Base-by-base conservation (phyloP, 2,329 filamentous ascomycete species). In the Alternaria sp. region DNA sequence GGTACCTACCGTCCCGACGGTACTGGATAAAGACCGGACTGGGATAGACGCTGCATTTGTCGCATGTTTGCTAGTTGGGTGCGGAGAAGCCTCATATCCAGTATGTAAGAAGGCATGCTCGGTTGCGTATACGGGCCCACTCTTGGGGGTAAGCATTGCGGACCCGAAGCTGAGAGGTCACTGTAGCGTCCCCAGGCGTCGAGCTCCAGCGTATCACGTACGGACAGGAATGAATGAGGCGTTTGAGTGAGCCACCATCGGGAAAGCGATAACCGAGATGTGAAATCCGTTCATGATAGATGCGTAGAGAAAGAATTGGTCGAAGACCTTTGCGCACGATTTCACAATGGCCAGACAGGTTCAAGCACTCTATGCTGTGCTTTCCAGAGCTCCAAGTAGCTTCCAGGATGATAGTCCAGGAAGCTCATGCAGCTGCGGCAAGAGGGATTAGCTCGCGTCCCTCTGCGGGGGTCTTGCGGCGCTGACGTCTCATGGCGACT, bases 11-110 rank as follows among this genome's bases (percentile, higher is more conserved):
- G 67, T 36, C 40, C 47, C 52, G 59, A 59, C 60, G 74, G 74
- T 47, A 61, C 56, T 60, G 67, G 62, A 61, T 64, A 63, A 65
- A 72, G 61, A 57, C 50, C 26, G 32, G 32, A 63, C 64, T 68
- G 67, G 70, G 70, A 66, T 72, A 58, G 59, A 69, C 59, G 64
- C 52, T 61, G 70, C 67, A 72, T 56, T 47, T 62, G 54, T 66
- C 62, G 51, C 63, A 63, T 45, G 59, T 45, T 62, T 49, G 60
- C 54, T 63, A 63, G 63, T 61, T 50, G 57, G 56, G 70, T 74
- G 74, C 71, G 73, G 72, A 77, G 73, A 69, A 71, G 40, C 28
- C 17, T 49, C 51, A 44, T 59, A 62, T 54, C 47, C 64, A 65
- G 67, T 69, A 56, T 61, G 60, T 69, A 56, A 61, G 60, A 40